A percentile compares a stretch with the other conserved stretches of the same genome.
phyloP scores from a whole-genome alignment of 2,329 filamentous ascomycete genomes.

The Pyrenophora tritici-repentis region DNA sequence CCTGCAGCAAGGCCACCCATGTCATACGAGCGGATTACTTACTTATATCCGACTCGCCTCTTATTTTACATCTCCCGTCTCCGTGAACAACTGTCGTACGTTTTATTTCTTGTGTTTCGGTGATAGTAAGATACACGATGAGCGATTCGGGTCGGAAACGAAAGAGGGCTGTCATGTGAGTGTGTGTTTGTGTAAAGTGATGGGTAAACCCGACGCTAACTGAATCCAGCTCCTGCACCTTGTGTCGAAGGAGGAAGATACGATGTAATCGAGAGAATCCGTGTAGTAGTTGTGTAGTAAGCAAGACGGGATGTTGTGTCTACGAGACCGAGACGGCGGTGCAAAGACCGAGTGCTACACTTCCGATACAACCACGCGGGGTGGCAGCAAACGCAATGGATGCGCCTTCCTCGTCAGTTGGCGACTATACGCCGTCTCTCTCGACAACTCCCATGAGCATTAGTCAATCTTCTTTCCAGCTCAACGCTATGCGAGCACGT shows the following conservation, averaged over 20 bases:
- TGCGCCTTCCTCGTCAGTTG: neutral
- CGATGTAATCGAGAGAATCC: slow-evolving; percentile 64
- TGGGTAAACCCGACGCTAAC: slow-evolving; percentile 7
- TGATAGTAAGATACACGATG: slow-evolving; percentile 1
- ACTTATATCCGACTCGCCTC: slow-evolving; percentile 4
- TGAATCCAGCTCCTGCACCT: slow-evolving; percentile 56
- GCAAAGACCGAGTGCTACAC: slow-evolving; percentile 3
- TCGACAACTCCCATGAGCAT: slow-evolving; percentile 12
- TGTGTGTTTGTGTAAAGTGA: slow-evolving; percentile 29
- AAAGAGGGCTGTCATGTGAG: slow-evolving; percentile 50
- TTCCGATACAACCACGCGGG: slow-evolving; percentile 1
- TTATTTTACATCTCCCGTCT: too few relatives aligned
- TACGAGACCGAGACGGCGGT: slow-evolving; percentile 47
- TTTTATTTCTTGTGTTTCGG: too few relatives aligned
- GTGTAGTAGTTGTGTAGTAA: slow-evolving; percentile 64
- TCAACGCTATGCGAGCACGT: slow-evolving; percentile 48
- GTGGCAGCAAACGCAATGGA: neutral
- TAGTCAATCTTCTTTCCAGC: slow-evolving; percentile 32
- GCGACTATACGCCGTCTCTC: neutral
- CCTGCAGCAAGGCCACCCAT: neutral
- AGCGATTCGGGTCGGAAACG: slow-evolving; percentile 39
- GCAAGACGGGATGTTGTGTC: slow-evolving; percentile 57
- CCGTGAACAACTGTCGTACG: too few relatives aligned
- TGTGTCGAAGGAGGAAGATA: slow-evolving; percentile 66
- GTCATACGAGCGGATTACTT: neutral